Conservation (phyloP, 805 yeast genomes). For the Ogataea salicorniae region DNA sequence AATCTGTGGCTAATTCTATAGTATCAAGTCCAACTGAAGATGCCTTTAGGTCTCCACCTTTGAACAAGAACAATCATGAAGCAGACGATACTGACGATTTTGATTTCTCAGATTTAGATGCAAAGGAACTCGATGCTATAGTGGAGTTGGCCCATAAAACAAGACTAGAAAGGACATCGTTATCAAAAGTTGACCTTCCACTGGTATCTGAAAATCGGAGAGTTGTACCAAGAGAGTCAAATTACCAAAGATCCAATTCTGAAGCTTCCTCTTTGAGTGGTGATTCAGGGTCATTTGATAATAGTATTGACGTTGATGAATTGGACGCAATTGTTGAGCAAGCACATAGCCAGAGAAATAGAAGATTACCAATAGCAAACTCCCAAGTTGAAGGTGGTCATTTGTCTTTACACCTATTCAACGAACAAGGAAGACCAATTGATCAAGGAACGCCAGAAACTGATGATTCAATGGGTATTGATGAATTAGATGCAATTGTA, state of each 20-base stretch:
- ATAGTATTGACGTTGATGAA: slow-evolving; percentile 7
- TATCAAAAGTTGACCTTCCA: neutral
- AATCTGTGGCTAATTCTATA: neutral
- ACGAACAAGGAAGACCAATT: too few species aligned
- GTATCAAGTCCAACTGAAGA: neutral
- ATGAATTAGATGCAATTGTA: slow-evolving; percentile 14
- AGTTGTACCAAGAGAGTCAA: too few species aligned
- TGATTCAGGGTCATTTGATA: too few species aligned
- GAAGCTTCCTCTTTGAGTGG: too few species aligned
- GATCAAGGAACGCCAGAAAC: too few species aligned
- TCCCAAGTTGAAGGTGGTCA: too few species aligned
- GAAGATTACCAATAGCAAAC: neutral
- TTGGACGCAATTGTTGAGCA: slow-evolving; percentile 14
- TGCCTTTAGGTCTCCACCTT: too few species aligned
- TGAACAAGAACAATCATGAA: neutral
- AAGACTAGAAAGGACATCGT: neutral
- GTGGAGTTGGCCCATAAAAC: neutral
- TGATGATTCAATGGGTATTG: slow-evolving; percentile 1
- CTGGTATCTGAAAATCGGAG: neutral
- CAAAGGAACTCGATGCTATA: neutral
- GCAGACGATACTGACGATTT: neutral
- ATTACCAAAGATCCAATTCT: too few species aligned
- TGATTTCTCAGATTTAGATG: slow-evolving; percentile 3
- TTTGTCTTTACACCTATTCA: too few species aligned
- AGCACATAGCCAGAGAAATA: slow-evolving; percentile 10